Percentiles rank a stretch among this genome's conserved stretches.
phyloP scores from a whole-genome alignment of 768 basidiomycete genomes.

The Solioccasus polychromus region DNA sequence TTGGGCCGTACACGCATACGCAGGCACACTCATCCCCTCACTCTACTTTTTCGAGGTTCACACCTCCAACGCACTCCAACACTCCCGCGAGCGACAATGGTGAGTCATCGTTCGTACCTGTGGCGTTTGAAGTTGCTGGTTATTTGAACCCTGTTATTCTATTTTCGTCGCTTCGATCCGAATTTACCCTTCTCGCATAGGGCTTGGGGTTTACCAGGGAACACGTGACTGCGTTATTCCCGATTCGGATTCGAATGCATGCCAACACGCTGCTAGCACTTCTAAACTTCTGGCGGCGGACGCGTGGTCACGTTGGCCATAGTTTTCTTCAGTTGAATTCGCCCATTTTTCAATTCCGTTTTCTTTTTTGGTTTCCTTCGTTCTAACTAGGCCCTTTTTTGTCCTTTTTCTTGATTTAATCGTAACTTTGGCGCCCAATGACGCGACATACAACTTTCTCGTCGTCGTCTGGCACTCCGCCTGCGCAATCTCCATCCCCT shows the following conservation, averaged over 20 bases:
- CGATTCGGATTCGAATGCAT: not conserved
- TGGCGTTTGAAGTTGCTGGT: too few species aligned
- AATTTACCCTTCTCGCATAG: not conserved
- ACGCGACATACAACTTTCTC: not conserved
- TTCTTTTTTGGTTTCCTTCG: not conserved
- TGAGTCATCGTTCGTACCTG: conserved; percentile 23
- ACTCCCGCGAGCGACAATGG: conserved; percentile 27
- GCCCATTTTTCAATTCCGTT: not conserved
- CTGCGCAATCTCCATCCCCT: not conserved
- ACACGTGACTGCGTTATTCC: too few species aligned
- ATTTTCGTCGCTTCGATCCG: not conserved
- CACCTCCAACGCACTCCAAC: conserved; percentile 22
- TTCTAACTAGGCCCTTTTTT: conserved; percentile 1
- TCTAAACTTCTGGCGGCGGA: conserved; percentile 11
- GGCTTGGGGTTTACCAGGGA: too few species aligned
- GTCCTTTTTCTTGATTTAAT: not conserved
- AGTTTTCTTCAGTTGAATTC: not conserved
- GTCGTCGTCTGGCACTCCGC: not conserved
- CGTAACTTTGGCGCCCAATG: conserved; percentile 6
- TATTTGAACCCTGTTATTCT: too few species aligned
- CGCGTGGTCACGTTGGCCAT: not conserved
- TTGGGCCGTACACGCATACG: conserved; percentile 5
- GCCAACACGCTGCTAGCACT: not conserved
- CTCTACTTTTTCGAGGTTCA: conserved; percentile 18
- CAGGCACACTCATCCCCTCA: conserved; percentile 18